Percentiles rank a stretch among this genome's conserved stretches.
phyloP scores from a whole-genome alignment of 2,329 filamentous ascomycete species.

The Cercospora janseana region DNA sequence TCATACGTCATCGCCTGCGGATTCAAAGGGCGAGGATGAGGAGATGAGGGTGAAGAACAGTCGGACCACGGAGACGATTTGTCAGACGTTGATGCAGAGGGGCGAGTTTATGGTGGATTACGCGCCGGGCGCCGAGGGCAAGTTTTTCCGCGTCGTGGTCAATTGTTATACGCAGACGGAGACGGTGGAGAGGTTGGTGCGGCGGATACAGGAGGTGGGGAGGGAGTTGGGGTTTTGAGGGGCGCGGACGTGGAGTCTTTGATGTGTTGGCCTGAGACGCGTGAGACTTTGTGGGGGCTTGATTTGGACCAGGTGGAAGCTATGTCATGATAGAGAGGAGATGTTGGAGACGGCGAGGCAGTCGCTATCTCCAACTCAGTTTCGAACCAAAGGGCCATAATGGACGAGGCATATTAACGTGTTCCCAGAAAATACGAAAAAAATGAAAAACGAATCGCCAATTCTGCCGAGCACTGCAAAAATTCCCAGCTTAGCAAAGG shows the following conservation, averaged over 20 bases:
- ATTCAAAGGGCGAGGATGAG: conserved; percentile 33
- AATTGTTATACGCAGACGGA: conserved; percentile 60
- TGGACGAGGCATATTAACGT: too few relatives aligned
- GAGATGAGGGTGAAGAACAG: conserved; percentile 40
- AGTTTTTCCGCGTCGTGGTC: conserved; percentile 68
- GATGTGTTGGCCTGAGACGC: neutral
- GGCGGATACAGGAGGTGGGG: conserved; percentile 54
- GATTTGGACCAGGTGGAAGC: too few relatives aligned
- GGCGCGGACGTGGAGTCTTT: too few relatives aligned
- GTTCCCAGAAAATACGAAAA: too few relatives aligned
- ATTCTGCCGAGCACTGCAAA: too few relatives aligned
- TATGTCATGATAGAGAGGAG: too few relatives aligned
- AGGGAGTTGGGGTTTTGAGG: conserved; percentile 7
- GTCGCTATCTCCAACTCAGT: too few relatives aligned
- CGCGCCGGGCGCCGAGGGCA: conserved; percentile 60
- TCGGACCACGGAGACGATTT: conserved; percentile 56
- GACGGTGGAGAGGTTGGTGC: conserved; percentile 62
- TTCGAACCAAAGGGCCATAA: too few relatives aligned
- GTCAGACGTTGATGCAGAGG: conserved; percentile 52
- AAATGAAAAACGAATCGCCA: too few relatives aligned
- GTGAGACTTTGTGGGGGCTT: too few relatives aligned
- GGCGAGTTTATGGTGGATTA: conserved; percentile 68
- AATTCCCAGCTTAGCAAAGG: too few relatives aligned
- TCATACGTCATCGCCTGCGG: conserved; percentile 37
- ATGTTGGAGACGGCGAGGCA: too few relatives aligned